A percentile compares a stretch with the other conserved stretches of the same genome.
Conservation (phyloP, 108 stramenopile species). For the Nitzschia sp. region DNA sequence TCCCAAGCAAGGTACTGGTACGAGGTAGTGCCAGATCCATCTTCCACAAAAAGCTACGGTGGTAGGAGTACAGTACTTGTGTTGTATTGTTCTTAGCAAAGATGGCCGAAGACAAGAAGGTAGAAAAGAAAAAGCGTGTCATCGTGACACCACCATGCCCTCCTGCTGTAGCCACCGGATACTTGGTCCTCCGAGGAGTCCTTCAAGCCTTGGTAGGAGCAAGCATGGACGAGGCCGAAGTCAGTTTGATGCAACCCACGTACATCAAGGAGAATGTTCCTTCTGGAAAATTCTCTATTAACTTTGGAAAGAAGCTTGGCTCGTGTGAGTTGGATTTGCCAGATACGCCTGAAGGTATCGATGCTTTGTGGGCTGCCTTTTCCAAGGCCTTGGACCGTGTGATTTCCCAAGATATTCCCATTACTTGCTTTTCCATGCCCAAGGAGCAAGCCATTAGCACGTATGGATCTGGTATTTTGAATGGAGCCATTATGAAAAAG, state of each 20-base stretch:
- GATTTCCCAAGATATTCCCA: constrained; percentile 29
- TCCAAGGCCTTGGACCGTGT: constrained; percentile 51
- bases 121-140: constrained; percentile 43
- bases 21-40: too few species aligned
- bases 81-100: too few species aligned
- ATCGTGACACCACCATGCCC: constrained; percentile 45
- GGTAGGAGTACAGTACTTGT: too few species aligned
- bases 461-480: constrained; percentile 47
- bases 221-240: constrained; percentile 33
- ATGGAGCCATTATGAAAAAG: constrained; percentile 50
- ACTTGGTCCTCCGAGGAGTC: constrained; percentile 59
- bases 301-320: constrained; percentile 63
- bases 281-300: constrained; percentile 63
- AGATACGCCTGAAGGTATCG: constrained; percentile 15
- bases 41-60: too few species aligned
- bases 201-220: constrained; percentile 52
- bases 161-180: constrained; percentile 56
- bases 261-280: constrained; percentile 66
- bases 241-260: constrained; percentile 66
- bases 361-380: constrained; percentile 44
- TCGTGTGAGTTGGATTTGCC: constrained; percentile 38
- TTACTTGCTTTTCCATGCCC: constrained; percentile 23
- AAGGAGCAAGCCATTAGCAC: constrained; percentile 39
- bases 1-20: too few species aligned
- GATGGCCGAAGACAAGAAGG: not conserved